A percentile compares a stretch with the other conserved stretches of the same genome.
Conservation (phyloP, 495 filamentous ascomycete genomes). For the Neurospora discreta region DNA sequence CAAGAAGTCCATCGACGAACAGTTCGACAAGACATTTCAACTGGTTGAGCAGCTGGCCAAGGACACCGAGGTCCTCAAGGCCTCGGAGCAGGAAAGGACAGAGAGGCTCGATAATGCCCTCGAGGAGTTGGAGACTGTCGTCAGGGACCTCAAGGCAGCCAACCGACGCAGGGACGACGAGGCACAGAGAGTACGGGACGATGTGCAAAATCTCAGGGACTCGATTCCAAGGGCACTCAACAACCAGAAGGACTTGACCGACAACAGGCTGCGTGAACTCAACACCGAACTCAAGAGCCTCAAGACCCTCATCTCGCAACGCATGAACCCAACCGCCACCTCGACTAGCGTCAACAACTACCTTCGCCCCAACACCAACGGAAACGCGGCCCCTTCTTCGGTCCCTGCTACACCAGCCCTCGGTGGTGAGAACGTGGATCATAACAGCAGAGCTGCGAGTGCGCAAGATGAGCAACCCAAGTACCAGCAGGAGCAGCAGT, state of each 20-base stretch:
- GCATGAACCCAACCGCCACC: conserved; percentile 47
- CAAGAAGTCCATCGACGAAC: conserved; percentile 80
- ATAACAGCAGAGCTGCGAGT: conserved; percentile 13
- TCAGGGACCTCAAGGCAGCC: conserved; percentile 67
- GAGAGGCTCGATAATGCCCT: conserved; percentile 75
- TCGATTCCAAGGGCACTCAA: conserved; percentile 79
- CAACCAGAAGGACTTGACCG: conserved; percentile 73
- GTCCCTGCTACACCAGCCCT: conserved; percentile 22
- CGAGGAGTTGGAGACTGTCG: conserved; percentile 69
- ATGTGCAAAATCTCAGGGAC: conserved; percentile 70
- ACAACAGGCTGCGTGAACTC: conserved; percentile 72
- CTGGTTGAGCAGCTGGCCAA: conserved; percentile 83
- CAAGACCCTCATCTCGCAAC: conserved; percentile 74
- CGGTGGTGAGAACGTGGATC: conserved; percentile 10
- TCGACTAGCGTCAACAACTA: conserved; percentile 22
- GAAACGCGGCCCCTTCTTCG: conserved; percentile 15
- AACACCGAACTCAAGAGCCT: conserved; percentile 83
- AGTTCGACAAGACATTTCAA: conserved; percentile 82
- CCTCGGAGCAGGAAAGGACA: conserved; percentile 72
- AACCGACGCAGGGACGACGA: conserved; percentile 76
- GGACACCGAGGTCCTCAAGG: conserved; percentile 80
- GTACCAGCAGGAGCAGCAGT: conserved; percentile 21
- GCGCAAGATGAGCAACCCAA: conserved; percentile 28
- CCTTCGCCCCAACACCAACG: conserved; percentile 26
- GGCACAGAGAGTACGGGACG: conserved; percentile 70